Conservation (phyloP, 1,284 basidiomycete species). For the Cryptococcus depauperatus region DNA sequence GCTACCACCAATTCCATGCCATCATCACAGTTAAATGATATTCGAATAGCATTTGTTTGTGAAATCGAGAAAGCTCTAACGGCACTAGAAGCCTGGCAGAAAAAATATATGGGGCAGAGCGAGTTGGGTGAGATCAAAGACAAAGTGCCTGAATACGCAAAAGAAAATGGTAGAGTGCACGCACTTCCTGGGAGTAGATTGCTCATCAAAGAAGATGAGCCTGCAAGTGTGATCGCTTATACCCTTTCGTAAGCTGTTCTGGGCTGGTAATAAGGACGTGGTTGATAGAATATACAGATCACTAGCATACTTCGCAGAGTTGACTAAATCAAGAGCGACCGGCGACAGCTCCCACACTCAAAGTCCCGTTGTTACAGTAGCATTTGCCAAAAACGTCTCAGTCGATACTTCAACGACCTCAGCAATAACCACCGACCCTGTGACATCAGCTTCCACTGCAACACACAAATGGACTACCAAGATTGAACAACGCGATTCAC, state of each 20-base stretch:
- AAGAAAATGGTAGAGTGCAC: constrained; percentile 52
- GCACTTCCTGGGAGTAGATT: constrained; percentile 59
- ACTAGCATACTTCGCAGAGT: constrained; percentile 23
- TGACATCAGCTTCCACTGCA: background rate
- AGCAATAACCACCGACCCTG: background rate
- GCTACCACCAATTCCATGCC: constrained; percentile 35
- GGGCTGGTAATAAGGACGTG: background rate
- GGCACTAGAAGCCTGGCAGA: constrained; percentile 56
- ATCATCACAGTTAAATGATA: constrained; percentile 53
- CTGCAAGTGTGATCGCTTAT: constrained; percentile 33
- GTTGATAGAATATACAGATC: constrained; percentile 16
- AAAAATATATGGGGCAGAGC: constrained; percentile 44
- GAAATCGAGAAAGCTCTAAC: constrained; percentile 51
- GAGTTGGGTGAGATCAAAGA: constrained; percentile 22
- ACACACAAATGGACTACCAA: constrained; percentile 20
- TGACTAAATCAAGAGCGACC: constrained; percentile 10
- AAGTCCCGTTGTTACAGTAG: background rate
- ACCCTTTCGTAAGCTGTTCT: constrained; percentile 27
- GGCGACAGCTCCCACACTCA: background rate
- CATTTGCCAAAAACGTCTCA: background rate
- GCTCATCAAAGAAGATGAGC: constrained; percentile 53
- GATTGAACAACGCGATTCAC: constrained; percentile 25
- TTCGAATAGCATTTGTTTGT: constrained; percentile 53
- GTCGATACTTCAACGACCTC: background rate
- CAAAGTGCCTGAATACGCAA: constrained; percentile 53